Evolutionary conservation across 2,329 filamentous ascomycete genomes (phyloP).

Genomic region (Apiospora malaysiana): DNA sequence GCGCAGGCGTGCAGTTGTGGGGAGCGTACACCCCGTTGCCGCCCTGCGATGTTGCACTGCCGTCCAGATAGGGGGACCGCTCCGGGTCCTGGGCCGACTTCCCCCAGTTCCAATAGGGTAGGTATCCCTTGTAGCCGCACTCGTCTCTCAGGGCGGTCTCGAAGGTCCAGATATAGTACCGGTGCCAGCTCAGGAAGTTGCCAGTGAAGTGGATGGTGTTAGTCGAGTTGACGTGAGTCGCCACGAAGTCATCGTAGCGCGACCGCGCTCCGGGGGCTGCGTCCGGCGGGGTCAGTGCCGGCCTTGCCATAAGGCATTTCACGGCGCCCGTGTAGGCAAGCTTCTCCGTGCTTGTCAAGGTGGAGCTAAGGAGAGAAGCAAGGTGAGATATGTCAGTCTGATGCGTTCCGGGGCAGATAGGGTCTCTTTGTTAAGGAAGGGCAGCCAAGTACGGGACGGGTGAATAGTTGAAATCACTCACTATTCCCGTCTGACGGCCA

Average conservation of each 20-base stretch:
- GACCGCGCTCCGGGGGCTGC: slow-evolving; percentile 25
- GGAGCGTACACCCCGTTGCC: slow-evolving; percentile 36
- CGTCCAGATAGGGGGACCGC: slow-evolving; percentile 42
- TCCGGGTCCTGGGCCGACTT: slow-evolving; percentile 39
- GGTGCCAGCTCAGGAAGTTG: slow-evolving; percentile 29
- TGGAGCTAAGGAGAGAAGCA: background rate
- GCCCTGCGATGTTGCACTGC: slow-evolving; percentile 43
- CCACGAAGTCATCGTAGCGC: slow-evolving; percentile 46
- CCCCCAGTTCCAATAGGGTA: slow-evolving; percentile 48
- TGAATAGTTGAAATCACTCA: background rate
- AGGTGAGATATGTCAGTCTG: background rate
- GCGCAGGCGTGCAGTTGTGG: slow-evolving; percentile 31
- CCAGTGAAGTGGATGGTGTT: slow-evolving; percentile 41
- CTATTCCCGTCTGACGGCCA: slow-evolving; percentile 25
- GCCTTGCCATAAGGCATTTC: slow-evolving; percentile 26
- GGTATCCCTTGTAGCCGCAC: slow-evolving; percentile 47
- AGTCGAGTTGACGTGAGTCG: slow-evolving; percentile 44
- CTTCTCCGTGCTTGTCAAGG: background rate
- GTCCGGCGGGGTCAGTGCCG: slow-evolving; percentile 8
- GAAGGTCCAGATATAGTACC: slow-evolving; percentile 26
- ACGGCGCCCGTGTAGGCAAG: slow-evolving; percentile 19
- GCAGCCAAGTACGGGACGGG: background rate
- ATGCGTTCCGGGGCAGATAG: background rate
- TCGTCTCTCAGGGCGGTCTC: slow-evolving; percentile 34
- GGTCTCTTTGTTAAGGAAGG: slow-evolving; percentile 2